A percentile compares a stretch with the other conserved stretches of the same genome.
These are phyloP conservation scores for Leishmania aethiopica DNA, from an alignment of 208 protist species.

Conservation along the genomic window DNA sequence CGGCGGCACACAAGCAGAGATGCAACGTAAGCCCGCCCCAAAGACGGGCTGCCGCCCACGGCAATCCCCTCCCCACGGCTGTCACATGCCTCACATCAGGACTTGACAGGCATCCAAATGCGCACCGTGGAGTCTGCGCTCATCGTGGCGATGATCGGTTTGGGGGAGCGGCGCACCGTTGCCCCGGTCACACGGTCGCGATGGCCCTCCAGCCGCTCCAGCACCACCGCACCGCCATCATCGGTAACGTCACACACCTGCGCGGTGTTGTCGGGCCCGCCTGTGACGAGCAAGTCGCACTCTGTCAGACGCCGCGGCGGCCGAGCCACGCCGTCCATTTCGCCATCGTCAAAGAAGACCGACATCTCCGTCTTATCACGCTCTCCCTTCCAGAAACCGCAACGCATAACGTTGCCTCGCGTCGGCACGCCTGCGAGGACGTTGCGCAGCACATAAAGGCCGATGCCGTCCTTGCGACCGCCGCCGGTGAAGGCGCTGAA, in stretches of 20 bases:
- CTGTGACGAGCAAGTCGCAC: constrained; percentile 79
- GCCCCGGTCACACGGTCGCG: constrained; percentile 84
- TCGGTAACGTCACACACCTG: constrained; percentile 86
- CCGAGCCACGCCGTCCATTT: constrained; percentile 75
- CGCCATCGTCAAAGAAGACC: constrained; percentile 82
- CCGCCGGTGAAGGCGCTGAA: constrained; percentile 42
- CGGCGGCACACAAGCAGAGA: constrained; percentile 14
- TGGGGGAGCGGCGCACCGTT: constrained; percentile 59
- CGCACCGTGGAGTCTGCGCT: constrained; percentile 86
- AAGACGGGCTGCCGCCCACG: neutral
- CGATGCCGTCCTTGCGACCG: constrained; percentile 19
- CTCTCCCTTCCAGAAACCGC: constrained; percentile 81
- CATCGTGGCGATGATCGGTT: constrained; percentile 84
- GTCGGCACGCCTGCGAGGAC: constrained; percentile 63
- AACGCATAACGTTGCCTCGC: constrained; percentile 59
- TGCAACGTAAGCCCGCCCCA: neutral
- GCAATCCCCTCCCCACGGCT: constrained; percentile 22
- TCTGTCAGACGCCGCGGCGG: constrained; percentile 65
- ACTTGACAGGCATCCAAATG: constrained; percentile 83
- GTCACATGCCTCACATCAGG: neutral
- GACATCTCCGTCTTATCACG: constrained; percentile 63
- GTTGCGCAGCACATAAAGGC: constrained; percentile 75
- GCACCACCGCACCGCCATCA: constrained; percentile 44
- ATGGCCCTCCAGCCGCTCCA: constrained; percentile 85
- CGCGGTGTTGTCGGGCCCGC: constrained; percentile 76